Evolutionary conservation across 1,284 basidiomycete species (phyloP).

Genomic region (Taiwanofungus camphoratus): DNA sequence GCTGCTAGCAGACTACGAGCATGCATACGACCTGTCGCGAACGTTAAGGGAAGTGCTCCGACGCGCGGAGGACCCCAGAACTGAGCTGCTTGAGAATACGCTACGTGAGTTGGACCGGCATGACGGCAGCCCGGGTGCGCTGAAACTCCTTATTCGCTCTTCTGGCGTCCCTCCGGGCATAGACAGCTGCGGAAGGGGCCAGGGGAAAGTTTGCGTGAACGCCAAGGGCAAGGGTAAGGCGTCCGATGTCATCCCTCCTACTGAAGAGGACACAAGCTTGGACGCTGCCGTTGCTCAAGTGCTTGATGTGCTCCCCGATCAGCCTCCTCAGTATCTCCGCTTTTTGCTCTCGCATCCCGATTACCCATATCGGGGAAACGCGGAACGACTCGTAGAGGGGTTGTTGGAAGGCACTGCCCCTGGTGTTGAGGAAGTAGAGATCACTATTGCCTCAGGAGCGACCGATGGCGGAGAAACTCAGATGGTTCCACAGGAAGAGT

Average conservation of each 20-base stretch:
- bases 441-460: constrained; percentile 7
- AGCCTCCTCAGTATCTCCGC: constrained; percentile 48
- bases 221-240: constrained; percentile 40
- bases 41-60: constrained; percentile 42
- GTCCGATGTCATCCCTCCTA: constrained; percentile 8
- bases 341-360: constrained; percentile 45
- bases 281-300: constrained; percentile 59
- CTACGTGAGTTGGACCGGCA: constrained; percentile 34
- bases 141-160: constrained; percentile 55
- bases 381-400: constrained; percentile 59
- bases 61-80: constrained; percentile 47
- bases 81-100: constrained; percentile 49
- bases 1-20: constrained; percentile 65
- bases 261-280: constrained; percentile 35
- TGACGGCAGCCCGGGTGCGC: constrained; percentile 43
- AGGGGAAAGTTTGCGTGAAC: constrained; percentile 17
- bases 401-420: constrained; percentile 69
- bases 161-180: constrained; percentile 48
- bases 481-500: constrained; percentile 20
- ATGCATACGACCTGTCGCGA: constrained; percentile 51
- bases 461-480: not conserved
- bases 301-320: constrained; percentile 65
- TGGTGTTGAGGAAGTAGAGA: constrained; percentile 31
- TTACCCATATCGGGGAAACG: constrained; percentile 42
- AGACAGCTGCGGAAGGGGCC: constrained; percentile 31